These are phyloP conservation scores for Solanum sparsipilum DNA, from an alignment of 257 asterid genomes.

Conservation along the genomic window DNA sequence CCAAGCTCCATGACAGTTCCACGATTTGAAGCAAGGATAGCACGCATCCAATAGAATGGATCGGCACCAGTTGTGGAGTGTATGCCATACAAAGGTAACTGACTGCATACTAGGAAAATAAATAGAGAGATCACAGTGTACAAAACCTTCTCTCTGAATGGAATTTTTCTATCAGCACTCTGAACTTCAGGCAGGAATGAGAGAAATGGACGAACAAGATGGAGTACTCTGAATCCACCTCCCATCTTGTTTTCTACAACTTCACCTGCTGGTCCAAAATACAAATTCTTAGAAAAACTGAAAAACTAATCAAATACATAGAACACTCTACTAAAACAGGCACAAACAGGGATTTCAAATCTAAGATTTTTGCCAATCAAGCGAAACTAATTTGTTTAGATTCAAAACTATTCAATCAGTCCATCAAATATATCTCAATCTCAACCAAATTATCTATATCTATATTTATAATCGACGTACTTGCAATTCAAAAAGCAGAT, in stretches of 20 bases:
- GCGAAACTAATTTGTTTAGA: not conserved
- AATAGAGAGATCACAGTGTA: constrained; percentile 73
- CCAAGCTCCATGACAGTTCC: constrained; percentile 93
- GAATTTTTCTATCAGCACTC: constrained; percentile 72
- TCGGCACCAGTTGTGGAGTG: constrained; percentile 90
- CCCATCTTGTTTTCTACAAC: constrained; percentile 43
- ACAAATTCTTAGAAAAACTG: not conserved
- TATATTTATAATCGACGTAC: not conserved
- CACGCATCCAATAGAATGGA: constrained; percentile 94
- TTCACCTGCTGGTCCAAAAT: constrained; percentile 15
- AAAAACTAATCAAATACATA: not conserved
- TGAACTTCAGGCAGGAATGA: constrained; percentile 82
- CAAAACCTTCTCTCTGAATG: constrained; percentile 78
- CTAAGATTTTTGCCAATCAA: not conserved
- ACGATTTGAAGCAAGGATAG: constrained; percentile 77
- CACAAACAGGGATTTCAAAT: not conserved
- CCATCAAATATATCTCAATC: not conserved
- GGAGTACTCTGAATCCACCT: constrained; percentile 79
- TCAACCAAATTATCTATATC: not conserved
- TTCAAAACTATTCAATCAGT: not conserved
- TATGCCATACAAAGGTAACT: constrained; percentile 77
- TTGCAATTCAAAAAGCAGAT: not conserved
- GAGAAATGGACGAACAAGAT: constrained; percentile 75
- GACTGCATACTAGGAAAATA: constrained; percentile 79
- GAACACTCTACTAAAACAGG: not conserved